phyloP scores from a whole-genome alignment of 164 flowering plant species.

The Warburgia ugandensis region DNA sequence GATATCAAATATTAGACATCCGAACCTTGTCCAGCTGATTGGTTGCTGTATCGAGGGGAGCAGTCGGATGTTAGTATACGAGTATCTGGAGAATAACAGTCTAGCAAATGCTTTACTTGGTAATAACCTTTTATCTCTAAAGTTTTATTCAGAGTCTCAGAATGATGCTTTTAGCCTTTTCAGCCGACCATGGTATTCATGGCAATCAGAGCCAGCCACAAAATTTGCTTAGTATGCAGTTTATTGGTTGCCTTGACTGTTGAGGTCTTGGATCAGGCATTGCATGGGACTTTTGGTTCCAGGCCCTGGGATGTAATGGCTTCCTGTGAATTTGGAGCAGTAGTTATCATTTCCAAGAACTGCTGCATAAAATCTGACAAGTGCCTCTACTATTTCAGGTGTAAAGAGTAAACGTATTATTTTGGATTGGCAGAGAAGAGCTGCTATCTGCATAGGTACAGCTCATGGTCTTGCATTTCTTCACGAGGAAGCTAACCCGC shows the following conservation, averaged over 20 bases:
- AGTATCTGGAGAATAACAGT: conserved; percentile 80
- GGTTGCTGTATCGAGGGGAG: conserved; percentile 72
- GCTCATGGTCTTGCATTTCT: conserved; percentile 79
- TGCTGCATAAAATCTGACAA: background rate
- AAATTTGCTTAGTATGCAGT: too few species aligned
- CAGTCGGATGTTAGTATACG: conserved; percentile 67
- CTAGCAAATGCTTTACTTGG: conserved; percentile 57
- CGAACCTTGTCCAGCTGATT: conserved; percentile 67
- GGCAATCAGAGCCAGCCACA: too few species aligned
- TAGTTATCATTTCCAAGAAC: background rate
- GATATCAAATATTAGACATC: conserved; percentile 64
- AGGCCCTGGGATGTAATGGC: background rate
- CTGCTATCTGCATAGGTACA: conserved; percentile 59
- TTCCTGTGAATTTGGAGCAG: background rate
- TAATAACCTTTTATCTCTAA: too few species aligned
- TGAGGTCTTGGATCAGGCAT: too few species aligned
- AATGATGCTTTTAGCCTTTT: too few species aligned
- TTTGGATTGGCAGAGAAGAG: conserved; percentile 64
- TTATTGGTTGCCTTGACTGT: too few species aligned
- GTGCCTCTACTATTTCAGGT: conserved; percentile 31
- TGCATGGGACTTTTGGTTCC: too few species aligned
- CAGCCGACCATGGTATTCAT: too few species aligned
- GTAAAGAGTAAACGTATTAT: conserved; percentile 29
- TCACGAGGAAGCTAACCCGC: conserved; percentile 69
- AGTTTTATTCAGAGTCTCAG: too few species aligned